Evolutionary conservation across 164 flowering plant species (phyloP), one percentile per base, ranked within the genome.

Genomic region (Malania oleifera): DNA sequence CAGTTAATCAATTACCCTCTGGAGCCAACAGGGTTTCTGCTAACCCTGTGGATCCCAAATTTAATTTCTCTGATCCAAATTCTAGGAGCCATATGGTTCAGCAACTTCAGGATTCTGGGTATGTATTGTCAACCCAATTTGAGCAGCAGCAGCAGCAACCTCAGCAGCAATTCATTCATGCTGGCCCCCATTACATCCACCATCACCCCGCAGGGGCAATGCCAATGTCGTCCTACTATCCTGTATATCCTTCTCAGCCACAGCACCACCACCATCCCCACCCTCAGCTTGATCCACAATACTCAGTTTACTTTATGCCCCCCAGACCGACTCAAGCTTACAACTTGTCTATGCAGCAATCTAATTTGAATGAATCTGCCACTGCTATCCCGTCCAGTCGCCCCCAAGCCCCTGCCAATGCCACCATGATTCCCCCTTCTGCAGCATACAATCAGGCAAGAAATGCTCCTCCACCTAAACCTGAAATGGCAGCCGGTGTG

Each of bases 171-270:
- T 87, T 69, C 49, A 45, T 84, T 51, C 86, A 77, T 53, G 66
- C 85, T 46, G 84, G 81, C 41, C 45, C 79, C 6, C 95, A 89
- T 53, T 89, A 79, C 67, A 74, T 89, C 22, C 88, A 82, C 7
- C 90, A 84, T 24, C 80, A 69, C 7, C 74, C 82, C 18, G 18
- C 80, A 1, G 85, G 88, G 48, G 61, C 74, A 0, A 70, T 82
- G 29, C 89, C 88, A 39, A 61, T 82, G 3, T 58, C 87, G 1
- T 71, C 85, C 7, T 89, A 79, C 65, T 88, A 83, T 60, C 84
- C 73, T 28, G 69, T 88, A 48, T 84, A 88, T 61, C 82, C 86
- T 19, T 45, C 78, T 65, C 83, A 78, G 44, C 80, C 67, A 25
- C 82, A 61, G 12, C 77, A 55, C 20, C 85, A 75, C 43, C 87